Base-by-base conservation (phyloP, 2,329 filamentous ascomycete genomes). In the Fusarium oxysporum region DNA sequence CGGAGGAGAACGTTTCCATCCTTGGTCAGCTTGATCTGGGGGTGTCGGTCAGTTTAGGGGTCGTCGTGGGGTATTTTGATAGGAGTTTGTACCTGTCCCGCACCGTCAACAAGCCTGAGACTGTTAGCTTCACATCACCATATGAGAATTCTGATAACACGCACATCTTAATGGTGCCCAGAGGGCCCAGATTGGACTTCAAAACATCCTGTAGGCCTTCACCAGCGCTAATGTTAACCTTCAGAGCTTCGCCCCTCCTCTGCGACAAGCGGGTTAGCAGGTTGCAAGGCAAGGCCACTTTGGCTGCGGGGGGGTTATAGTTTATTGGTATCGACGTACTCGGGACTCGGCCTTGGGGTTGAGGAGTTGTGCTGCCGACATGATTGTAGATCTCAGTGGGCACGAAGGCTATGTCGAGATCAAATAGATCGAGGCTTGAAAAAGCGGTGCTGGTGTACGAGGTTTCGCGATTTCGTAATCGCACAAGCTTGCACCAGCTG, bases 261-360 rank as follows among this genome's bases (percentile, higher is more conserved):
- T 97, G 76, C 75, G 65, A 75, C 60, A 65, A 68, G 72, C 71
- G 62, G 70, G 70, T 76, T 78, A 77, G 76, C 76, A 77, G 67
- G 69, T 63, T 57, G 40, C 63, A 44, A 65, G 62, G 58, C 58
- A 48, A 66, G 63, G 58, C 61, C 63, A 59, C 70, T 67, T 71
- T 75, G 66, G 69, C 67, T 73, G 71, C 57, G 66, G 62, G 60
- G 70, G 58, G 53, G 12, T 44, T 72, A 67, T 72, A 28, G 41
- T 50, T 50, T 50, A 50, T 65, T 41, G 43, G n/a, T 45, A 51
- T 67, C 74, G 71, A 86, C 93, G 79, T 88, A 97, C 95, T 86
- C 96, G 92, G 79, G 95, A 98, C 87, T 99, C 96, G 80, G 96
- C 96, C 88, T 99, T 99, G 71, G 96, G 96, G 85, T 99, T 99